These are phyloP conservation scores for Ailanthus altissimus DNA, from an alignment of 345 rosid genomes.

Conservation along the genomic window DNA sequence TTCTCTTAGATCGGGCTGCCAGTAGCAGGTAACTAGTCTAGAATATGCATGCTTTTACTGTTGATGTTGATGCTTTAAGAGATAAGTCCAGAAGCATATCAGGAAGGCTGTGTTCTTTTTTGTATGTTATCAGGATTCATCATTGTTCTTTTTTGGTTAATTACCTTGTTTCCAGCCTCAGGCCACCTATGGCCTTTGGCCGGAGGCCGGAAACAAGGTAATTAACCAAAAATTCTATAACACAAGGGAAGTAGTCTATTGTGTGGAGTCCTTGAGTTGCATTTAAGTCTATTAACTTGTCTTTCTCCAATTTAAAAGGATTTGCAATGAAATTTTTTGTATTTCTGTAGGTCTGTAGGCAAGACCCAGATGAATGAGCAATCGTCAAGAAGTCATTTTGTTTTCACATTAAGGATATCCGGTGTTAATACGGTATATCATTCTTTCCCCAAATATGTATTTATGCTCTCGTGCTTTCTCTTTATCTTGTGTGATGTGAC, in stretches of 20 bases:
- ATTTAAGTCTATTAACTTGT: not conserved
- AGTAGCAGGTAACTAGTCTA: slow-evolving; percentile 60
- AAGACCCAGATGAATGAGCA: slow-evolving; percentile 96
- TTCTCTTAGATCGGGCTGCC: slow-evolving; percentile 79
- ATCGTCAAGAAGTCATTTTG: slow-evolving; percentile 95
- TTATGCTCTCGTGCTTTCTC: not conserved
- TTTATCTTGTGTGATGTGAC: not conserved
- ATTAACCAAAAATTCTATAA: too few relatives aligned
- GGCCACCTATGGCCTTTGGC: too few relatives aligned
- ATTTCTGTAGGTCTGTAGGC: slow-evolving; percentile 74
- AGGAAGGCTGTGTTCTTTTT: slow-evolving; percentile 9
- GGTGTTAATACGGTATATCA: slow-evolving; percentile 79
- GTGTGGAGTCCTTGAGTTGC: not conserved
- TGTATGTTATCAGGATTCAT: not conserved
- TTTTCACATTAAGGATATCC: slow-evolving; percentile 82
- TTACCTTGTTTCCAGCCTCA: too few relatives aligned
- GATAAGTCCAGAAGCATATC: not conserved
- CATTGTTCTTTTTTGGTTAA: not conserved
- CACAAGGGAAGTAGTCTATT: not conserved
- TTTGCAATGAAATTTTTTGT: slow-evolving; percentile 2
- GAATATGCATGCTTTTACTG: not conserved
- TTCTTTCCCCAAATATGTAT: not conserved
- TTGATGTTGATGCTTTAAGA: slow-evolving; percentile 1
- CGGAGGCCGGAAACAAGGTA: not conserved
- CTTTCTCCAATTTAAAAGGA: not conserved